Percentiles rank a stretch among this genome's conserved stretches.
These are phyloP conservation scores for Monilinia aucupariae DNA, from an alignment of 2,329 filamentous ascomycete species.

Conservation along the genomic window DNA sequence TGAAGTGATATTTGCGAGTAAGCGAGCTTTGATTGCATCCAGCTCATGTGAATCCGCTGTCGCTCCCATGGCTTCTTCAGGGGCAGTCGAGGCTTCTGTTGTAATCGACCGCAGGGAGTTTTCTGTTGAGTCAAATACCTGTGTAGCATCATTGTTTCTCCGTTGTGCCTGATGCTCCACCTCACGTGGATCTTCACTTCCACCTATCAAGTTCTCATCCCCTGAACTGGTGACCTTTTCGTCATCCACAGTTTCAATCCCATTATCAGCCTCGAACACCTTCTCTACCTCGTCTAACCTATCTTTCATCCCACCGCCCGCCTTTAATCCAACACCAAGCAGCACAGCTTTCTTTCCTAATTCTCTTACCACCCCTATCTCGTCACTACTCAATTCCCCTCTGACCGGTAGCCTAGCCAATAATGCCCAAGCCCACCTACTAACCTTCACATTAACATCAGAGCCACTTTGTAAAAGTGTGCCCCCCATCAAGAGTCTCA, in stretches of 20 bases:
- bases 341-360: slow-evolving; percentile 71
- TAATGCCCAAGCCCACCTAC: slow-evolving; percentile 80
- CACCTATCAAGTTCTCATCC: background rate
- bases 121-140: background rate
- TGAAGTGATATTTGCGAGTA: slow-evolving; percentile 5
- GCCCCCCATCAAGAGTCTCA: slow-evolving; percentile 60
- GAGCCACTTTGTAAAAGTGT: slow-evolving; percentile 53
- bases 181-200: background rate
- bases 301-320: slow-evolving; percentile 36
- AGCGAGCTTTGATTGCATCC: background rate
- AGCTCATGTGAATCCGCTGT: background rate
- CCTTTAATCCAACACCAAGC: slow-evolving; percentile 36
- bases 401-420: slow-evolving; percentile 68
- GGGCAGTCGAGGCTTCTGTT: background rate
- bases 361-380: slow-evolving; percentile 71
- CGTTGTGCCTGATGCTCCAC: background rate
- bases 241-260: slow-evolving; percentile 36
- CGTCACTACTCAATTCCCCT: slow-evolving; percentile 68
- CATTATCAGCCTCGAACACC: slow-evolving; percentile 43
- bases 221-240: slow-evolving; percentile 25
- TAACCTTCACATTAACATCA: slow-evolving; percentile 59
- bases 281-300: slow-evolving; percentile 43
- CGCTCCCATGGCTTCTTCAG: background rate
- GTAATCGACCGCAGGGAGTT: background rate
- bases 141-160: background rate